These are phyloP conservation scores for Phytophthora europaea DNA, from an alignment of 352 stramenopile genomes.

Conservation along the genomic window DNA sequence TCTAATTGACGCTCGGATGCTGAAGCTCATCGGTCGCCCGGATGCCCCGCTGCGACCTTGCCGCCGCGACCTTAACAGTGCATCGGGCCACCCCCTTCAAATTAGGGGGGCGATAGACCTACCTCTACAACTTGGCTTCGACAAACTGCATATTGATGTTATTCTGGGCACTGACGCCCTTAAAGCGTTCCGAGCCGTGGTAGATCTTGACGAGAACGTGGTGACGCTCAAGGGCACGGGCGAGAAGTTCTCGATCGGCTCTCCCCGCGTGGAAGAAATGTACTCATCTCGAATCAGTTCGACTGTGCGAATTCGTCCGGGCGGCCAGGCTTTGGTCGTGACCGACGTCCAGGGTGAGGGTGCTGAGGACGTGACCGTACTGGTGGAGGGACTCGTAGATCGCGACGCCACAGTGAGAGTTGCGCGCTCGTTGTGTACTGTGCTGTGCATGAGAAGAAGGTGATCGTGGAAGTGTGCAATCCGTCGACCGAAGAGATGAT, in stretches of 20 bases:
- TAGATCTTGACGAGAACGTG: neutral
- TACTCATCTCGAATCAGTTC: neutral
- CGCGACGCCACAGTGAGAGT: neutral
- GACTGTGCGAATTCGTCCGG: neutral
- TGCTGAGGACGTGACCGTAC: neutral
- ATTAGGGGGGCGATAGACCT: constrained; percentile 1
- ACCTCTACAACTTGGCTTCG: neutral
- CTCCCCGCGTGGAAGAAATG: neutral
- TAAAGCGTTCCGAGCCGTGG: constrained; percentile 6
- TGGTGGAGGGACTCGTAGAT: neutral
- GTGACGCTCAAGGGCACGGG: constrained; percentile 3
- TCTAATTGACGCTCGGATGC: neutral
- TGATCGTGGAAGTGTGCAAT: neutral
- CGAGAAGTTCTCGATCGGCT: too few relatives aligned
- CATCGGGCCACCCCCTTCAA: neutral
- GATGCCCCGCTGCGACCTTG: neutral
- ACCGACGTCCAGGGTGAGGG: neutral
- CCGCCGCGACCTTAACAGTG: neutral
- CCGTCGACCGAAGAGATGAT: too few relatives aligned
- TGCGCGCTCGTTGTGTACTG: constrained; percentile 8
- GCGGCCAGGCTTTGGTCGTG: neutral
- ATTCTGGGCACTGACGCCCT: constrained; percentile 8
- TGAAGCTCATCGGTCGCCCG: neutral
- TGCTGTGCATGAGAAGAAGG: neutral
- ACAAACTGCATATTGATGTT: neutral